These are phyloP conservation scores for Colletotrichum lini DNA, from an alignment of 2,329 filamentous ascomycete genomes.

Conservation along the genomic window DNA sequence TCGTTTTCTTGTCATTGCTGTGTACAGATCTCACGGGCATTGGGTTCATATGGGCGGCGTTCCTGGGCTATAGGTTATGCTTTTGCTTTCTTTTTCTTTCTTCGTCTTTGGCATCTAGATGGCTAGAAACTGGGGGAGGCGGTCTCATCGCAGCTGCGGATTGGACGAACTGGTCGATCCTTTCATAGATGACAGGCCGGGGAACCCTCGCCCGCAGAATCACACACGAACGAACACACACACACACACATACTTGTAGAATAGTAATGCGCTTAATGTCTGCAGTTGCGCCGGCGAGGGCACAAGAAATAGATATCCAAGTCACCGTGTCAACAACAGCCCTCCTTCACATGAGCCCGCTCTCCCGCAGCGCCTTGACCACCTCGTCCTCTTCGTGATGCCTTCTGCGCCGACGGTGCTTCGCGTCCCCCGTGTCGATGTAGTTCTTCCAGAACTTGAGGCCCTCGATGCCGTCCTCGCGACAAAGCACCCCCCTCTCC, in stretches of 20 bases:
- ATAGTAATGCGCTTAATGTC: conserved; percentile 41
- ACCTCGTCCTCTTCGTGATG: conserved; percentile 57
- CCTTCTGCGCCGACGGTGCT: conserved; percentile 47
- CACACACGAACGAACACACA: not conserved
- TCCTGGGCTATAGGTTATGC: conserved; percentile 2
- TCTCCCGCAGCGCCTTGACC: conserved; percentile 59
- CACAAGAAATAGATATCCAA: conserved; percentile 36
- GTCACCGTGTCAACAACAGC: not conserved
- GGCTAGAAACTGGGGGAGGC: conserved; percentile 22
- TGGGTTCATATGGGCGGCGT: conserved; percentile 40
- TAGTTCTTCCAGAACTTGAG: conserved; percentile 94
- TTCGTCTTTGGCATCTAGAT: conserved; percentile 6
- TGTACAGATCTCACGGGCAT: conserved; percentile 14
- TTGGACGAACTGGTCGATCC: conserved; percentile 7
- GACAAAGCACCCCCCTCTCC: conserved; percentile 87
- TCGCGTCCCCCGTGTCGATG: conserved; percentile 62
- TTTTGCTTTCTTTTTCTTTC: not conserved
- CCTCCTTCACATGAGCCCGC: conserved; percentile 53
- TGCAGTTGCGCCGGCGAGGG: conserved; percentile 17
- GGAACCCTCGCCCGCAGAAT: not conserved
- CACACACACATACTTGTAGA: conserved; percentile 33
- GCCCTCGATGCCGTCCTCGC: conserved; percentile 93
- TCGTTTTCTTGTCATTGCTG: conserved; percentile 16
- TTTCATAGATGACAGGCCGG: conserved; percentile 20
- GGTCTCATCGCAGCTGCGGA: not conserved